Evolutionary conservation across 2,329 filamentous ascomycete species (phyloP), one percentile per base, ranked within the genome.

Genomic region (Calonectria multiphialidica): DNA sequence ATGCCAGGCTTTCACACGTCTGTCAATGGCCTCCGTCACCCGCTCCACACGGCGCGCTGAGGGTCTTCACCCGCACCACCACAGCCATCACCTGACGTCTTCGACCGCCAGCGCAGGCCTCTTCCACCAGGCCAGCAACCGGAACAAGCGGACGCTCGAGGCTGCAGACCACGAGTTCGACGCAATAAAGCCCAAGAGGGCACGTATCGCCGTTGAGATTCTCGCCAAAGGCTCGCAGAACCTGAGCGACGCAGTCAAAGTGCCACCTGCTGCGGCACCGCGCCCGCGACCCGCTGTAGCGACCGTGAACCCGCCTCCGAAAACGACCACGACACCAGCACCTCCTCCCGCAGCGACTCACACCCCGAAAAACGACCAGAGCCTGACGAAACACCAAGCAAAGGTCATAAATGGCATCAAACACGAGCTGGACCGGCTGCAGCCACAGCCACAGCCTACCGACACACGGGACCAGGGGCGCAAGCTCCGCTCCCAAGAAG

Each of bases 401-500:
- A 92, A 91, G 81, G 88, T 89, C 65, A 87, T 86, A 77, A 91
- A 91, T 86, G 90, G 90, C 75, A 88, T 92, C 73, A 89, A 87
- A 79, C 90, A 92, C 80, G 90, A 92, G 82, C 83, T 92, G 76
- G 87, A 90, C 77, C 84, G 87, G 61, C 81, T 92, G 76, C 89
- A 91, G 78, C 87, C 89, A 42, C 89, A 91, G 78, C 87, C 89
- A 42, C 83, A 81, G 62, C 78, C 83, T 30, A 82, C 83, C 47
- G 86, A 88, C 77, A 83, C 84, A 28, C 85, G 86, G 74, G 87
- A 91, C 72, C 92, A 94, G 77, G 93, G 96, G 75, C 89, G 90
- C 80, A 96, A 95, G 81, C 87, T 98, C 82, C 91, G 96, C 74
- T 98, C 95, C 65, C 94, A 97, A 80, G 95, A 98, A 79, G 94